Evolutionary conservation across 306 rosid genomes (phyloP), one percentile per base, ranked within the genome.

Genomic region (Argentina anserina): DNA sequence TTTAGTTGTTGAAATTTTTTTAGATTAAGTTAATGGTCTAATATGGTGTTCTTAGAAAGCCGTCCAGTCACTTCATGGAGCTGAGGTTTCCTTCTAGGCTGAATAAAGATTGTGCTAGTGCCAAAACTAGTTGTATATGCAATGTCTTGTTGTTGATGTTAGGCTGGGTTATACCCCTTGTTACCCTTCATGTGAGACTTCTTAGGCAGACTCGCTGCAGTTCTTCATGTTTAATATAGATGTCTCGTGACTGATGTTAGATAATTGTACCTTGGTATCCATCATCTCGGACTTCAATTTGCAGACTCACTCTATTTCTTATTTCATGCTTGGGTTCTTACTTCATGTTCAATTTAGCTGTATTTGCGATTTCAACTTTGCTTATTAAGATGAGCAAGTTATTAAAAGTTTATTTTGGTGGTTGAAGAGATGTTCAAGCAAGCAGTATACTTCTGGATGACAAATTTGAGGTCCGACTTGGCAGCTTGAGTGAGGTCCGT

Each of bases 391-490:
- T 23, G 39, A 23, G 17, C 3, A 39, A 71, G 3, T 60, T 62
- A 74, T 65, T 81, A 78, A 80, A 36, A 28, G 67, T 69, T 70
- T 53, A 18, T 79, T 82, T 84, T 69, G 75, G 36, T 80, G 73
- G 71, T 68, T 76, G 75, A 71, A 95, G 99, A 69, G 99, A 91
- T 82, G 76, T 95, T 68, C 97, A 80, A 88, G 97, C 97, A 40
- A 90, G 99, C 87, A 95, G 97, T 75, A 95, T 95, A 79, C 92
- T 95, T 53, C 96, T 95, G 9, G 99, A 95, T 79, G 97, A 95
- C 78, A 95, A 91, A 83, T 95, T 87, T 53, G 99, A 95, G 78
- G 99, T 95, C 76, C 91, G 99, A 71, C 87, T 95, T 65, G 99
- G 99, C 80, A 95, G 99, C 84, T 86, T 91, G 88, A 90, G 92